Evolutionary conservation across 306 rosid genomes (phyloP), one percentile per base, ranked within the genome.

Genomic region (Inga oerstediana): DNA sequence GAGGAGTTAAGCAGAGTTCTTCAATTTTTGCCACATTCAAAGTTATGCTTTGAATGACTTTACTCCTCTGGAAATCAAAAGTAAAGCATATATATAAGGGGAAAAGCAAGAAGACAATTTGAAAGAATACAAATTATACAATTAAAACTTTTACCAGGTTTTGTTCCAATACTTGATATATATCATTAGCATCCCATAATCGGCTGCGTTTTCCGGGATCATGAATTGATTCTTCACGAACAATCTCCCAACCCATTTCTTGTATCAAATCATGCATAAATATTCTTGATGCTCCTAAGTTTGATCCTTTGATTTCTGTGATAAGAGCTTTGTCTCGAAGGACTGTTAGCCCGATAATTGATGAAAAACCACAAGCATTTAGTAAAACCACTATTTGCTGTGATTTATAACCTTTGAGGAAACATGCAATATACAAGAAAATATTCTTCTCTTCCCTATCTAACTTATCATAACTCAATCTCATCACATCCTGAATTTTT

Each of bases 321-420:
- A 89, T 46, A 12, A 88, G 87, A 20, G 78, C 76, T 54, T 88
- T 88, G 2, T 81, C 88, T 41, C 32, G 14, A 20, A 88, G 82
- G 20, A 45, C 79, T 11, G 8, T 37, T 30, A 88, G 69, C n/a
- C 30, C 85, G 41, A 74, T 74, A 19, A 39, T 20, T 7, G 82
- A 62, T 35, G 75, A 59, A 32, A 71, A 81, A 72, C 82, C 85
- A 81, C 84, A 84, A 37, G 68, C 37, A 65, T 67, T 79, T 9
- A 85, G 85, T 37, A 85, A 19, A 72, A 78, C 59, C 52, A 62
- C 37, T 19, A 85, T 41, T 41, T 32, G 24, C 3, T 65, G 66
- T 3, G 46, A 15, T 76, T 51, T 61, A 54, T 71, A 30, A 34
- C 85, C 83, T 34, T 72, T 81, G n/a, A 85, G 67, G 5, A 81